phyloP scores from a whole-genome alignment of 2,329 filamentous ascomycete genomes.

The Fusarium sp. region DNA sequence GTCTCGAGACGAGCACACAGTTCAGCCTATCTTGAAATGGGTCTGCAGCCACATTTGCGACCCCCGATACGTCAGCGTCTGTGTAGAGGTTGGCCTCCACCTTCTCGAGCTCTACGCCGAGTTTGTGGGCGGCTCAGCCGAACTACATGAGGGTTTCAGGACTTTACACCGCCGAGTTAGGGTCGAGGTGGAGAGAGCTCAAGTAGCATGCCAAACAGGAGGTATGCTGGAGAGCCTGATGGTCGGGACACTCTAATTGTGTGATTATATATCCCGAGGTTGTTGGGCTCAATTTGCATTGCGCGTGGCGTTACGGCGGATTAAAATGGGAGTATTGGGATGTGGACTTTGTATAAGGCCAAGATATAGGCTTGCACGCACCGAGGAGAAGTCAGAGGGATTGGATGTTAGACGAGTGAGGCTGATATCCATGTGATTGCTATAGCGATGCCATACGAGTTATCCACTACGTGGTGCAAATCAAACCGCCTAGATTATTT shows the following conservation, averaged over 20 bases:
- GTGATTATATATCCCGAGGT: conserved; percentile 37
- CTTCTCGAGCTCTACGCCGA: conserved; percentile 89
- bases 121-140: conserved; percentile 77
- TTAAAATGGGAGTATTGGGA: conserved; percentile 42
- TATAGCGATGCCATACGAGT: background rate
- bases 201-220: conserved; percentile 81
- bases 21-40: conserved; percentile 88
- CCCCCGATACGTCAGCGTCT: conserved; percentile 82
- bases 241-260: conserved; percentile 43
- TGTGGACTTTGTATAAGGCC: conserved; percentile 30
- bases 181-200: conserved; percentile 82
- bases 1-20: conserved; percentile 80
- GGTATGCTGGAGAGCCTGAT: conserved; percentile 86
- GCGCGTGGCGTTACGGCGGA: conserved; percentile 44
- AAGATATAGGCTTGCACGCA: conserved; percentile 21
- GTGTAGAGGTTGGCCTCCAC: conserved; percentile 84
- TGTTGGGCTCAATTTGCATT: conserved; percentile 44
- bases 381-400: background rate
- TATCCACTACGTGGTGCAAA: background rate
- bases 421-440: background rate
- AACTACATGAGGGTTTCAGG: conserved; percentile 77
- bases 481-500: conserved; percentile 9
- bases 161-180: conserved; percentile 77
- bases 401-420: conserved; percentile 4
- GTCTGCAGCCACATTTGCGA: conserved; percentile 83